These are phyloP conservation scores for Uronychia setigera DNA, from an alignment of 73 alveolate genomes.

Conservation along the genomic window DNA sequence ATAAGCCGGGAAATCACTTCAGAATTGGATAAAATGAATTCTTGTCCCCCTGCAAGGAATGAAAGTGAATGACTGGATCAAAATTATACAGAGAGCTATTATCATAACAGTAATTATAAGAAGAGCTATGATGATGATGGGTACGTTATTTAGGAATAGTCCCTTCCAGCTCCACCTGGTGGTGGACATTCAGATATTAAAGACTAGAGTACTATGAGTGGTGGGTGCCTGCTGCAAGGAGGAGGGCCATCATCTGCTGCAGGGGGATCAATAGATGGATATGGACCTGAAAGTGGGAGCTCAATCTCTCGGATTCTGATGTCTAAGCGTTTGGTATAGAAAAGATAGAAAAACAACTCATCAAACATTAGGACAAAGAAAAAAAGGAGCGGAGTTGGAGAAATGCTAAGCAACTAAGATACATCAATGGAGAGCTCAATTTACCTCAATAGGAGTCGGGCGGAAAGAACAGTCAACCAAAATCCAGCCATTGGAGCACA, in stretches of 20 bases:
- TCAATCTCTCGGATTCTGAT: not conserved
- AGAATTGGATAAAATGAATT: not conserved
- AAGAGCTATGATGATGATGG: not conserved
- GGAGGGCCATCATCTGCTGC: too few species aligned
- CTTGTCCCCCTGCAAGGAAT: not conserved
- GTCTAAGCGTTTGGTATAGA: not conserved
- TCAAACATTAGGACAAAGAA: not conserved
- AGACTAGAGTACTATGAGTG: not conserved
- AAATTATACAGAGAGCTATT: not conserved
- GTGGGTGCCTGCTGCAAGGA: too few species aligned
- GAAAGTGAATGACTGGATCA: not conserved
- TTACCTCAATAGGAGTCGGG: too few species aligned
- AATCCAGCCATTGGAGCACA: too few species aligned
- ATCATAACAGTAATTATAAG: not conserved
- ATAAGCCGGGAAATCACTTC: not conserved
- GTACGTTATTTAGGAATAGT: not conserved
- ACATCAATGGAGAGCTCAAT: too few species aligned
- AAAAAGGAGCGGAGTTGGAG: not conserved
- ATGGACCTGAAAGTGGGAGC: not conserved
- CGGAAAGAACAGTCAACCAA: too few species aligned
- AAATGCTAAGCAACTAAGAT: too few species aligned
- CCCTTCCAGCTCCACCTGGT: not conserved
- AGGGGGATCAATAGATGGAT: too few species aligned
- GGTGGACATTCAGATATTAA: not conserved
- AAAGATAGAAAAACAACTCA: not conserved